phyloP scores from a whole-genome alignment of 352 stramenopile species.

The Pythium phragmiticola region DNA sequence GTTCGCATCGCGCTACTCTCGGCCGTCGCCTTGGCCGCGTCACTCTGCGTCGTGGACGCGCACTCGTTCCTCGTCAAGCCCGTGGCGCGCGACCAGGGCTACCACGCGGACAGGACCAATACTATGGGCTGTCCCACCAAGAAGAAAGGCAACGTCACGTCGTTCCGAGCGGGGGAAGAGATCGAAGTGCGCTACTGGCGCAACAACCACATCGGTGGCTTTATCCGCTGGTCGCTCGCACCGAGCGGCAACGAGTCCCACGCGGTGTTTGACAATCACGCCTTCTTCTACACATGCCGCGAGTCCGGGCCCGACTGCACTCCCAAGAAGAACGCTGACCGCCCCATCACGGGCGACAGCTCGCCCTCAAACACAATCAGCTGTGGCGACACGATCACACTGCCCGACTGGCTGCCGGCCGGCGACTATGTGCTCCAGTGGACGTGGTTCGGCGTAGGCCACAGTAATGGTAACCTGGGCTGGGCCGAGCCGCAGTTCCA shows the following conservation, averaged over 20 bases:
- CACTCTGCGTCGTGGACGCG: no score
- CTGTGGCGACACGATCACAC: slow-evolving; percentile 25
- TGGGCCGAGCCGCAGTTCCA: slow-evolving; percentile 21
- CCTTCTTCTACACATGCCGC: slow-evolving; percentile 33
- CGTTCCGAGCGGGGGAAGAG: slow-evolving; percentile 15
- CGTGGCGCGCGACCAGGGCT: no score
- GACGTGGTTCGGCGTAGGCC: slow-evolving; percentile 20
- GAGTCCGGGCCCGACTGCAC: slow-evolving; percentile 25
- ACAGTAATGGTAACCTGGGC: slow-evolving; percentile 18
- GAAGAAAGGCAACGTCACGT: slow-evolving; percentile 14
- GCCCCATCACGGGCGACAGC: slow-evolving; percentile 10
- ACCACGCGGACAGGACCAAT: no score
- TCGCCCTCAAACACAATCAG: neutral
- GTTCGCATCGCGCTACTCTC: no score
- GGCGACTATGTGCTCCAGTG: slow-evolving; percentile 30
- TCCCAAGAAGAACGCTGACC: slow-evolving; percentile 16
- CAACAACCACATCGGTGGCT: slow-evolving; percentile 38
- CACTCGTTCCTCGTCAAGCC: no score
- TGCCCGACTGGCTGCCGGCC: slow-evolving; percentile 19
- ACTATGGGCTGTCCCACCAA: neutral
- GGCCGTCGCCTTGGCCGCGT: no score
- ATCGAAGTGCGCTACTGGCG: slow-evolving; percentile 33
- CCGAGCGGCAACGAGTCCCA: slow-evolving; percentile 25
- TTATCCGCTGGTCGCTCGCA: slow-evolving; percentile 31
- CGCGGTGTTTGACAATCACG: slow-evolving; percentile 27